Base-by-base conservation (phyloP, 2,329 filamentous ascomycete genomes). In the Epichloe gansuensis region DNA sequence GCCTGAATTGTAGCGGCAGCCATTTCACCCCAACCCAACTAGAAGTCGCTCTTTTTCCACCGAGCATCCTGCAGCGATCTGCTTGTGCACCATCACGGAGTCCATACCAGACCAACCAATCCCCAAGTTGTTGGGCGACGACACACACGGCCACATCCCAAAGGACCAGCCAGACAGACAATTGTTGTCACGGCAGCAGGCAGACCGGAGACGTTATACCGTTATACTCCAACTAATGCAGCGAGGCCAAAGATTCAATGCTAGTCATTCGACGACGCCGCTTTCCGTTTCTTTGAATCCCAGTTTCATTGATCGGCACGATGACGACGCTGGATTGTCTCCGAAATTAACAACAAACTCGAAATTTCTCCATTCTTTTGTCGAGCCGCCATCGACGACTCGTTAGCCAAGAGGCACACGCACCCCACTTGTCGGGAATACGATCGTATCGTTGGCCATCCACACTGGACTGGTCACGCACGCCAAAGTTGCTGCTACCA, bases 401-500 rank as follows among this genome's bases (percentile, higher is more conserved):
- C 12, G 47, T 49, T 46, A 28, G 35, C 51, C 34, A 48, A 46
- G 44, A 35, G 37, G 48, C 50, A 45, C 21, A 9, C 34, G 23
- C 46, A 11, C 51, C 47, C 52, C 52, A 52, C 57, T 47, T 48
- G 54, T 52, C 38, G 31, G 51, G 47, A 41, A 52, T 54, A 57
- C 58, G 57, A 60, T 53, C 53, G 52, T 59, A 37, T 53, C 53
- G 52, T 59, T 34, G 38, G 52, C 42, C 46, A 35, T 31, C 37
- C 51, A 12, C 44, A 48, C 35, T 38, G 51, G 51, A 41, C 54
- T 41, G 31, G 31, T 31, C 8, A 31, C 44, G 41, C 41, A 54
- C 57, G 53, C 59, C 49, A 54, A 41, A 54, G 58, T 56, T 25
- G 50, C 55, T 52, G 50, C 55, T 52, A 58, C 55, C 57, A 69